phyloP scores from a whole-genome alignment of 148 eudicot genomes.

The Rhododendron mucronatum region DNA sequence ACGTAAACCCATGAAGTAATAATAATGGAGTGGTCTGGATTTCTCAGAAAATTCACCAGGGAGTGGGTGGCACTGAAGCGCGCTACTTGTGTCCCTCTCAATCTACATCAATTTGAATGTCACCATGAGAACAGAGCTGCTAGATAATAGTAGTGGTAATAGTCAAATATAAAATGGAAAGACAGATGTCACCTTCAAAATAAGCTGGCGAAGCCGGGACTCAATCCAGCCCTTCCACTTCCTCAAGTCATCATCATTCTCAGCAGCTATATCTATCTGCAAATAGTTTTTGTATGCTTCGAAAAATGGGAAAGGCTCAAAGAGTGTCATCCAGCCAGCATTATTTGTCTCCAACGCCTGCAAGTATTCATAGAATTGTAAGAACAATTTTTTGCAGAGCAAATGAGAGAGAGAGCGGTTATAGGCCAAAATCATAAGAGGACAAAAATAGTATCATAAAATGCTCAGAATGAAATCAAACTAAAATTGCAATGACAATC shows the following conservation, averaged over 20 bases:
- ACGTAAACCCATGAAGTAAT: conserved; percentile 87
- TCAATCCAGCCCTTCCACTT: conserved; percentile 97
- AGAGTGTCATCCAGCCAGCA: conserved; percentile 61
- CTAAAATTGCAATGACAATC: neutral
- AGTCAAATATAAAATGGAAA: neutral
- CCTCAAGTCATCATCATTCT: conserved; percentile 62
- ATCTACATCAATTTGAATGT: conserved; percentile 40
- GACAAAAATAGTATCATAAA: too few relatives aligned
- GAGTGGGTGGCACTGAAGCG: conserved; percentile 93
- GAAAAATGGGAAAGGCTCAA: conserved; percentile 77
- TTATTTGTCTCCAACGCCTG: conserved; percentile 73
- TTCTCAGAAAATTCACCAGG: conserved; percentile 82
- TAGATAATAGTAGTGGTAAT: neutral
- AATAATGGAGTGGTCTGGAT: conserved; percentile 50
- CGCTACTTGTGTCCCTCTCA: conserved; percentile 68
- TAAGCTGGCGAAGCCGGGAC: conserved; percentile 80
- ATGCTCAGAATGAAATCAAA: neutral
- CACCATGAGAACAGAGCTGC: neutral
- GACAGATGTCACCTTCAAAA: conserved; percentile 52
- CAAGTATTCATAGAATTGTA: conserved; percentile 3
- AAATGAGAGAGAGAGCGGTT: neutral
- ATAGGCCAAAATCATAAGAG: neutral
- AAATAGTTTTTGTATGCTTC: conserved; percentile 80
- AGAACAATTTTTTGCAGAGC: neutral
- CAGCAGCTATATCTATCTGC: conserved; percentile 78